phyloP scores from a whole-genome alignment of 73 alveolate species.

The Tetrahymena thermophila region DNA sequence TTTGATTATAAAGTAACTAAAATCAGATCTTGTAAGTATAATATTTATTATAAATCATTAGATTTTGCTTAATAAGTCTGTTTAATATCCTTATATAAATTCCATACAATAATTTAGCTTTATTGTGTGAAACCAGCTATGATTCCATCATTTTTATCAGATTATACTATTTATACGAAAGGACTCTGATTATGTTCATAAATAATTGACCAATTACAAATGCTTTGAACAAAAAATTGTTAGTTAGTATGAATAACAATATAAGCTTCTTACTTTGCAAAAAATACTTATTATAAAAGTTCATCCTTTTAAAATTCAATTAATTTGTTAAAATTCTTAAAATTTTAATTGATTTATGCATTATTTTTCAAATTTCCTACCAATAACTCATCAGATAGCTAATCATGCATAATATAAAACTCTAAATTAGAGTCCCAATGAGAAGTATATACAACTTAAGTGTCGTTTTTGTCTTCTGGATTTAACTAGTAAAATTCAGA shows the following conservation, averaged over 20 bases:
- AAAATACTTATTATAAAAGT: background rate
- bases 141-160: background rate
- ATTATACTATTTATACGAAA: too few relatives aligned
- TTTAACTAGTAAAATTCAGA: background rate
- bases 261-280: background rate
- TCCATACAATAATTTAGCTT: background rate
- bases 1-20: background rate
- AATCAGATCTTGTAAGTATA: background rate
- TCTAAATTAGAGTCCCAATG: background rate
- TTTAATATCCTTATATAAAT: too few relatives aligned
- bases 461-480: background rate
- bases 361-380: background rate
- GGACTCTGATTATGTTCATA: background rate
- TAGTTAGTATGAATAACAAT: background rate
- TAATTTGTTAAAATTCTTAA: too few relatives aligned
- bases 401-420: too few relatives aligned
- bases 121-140: background rate
- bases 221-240: too few relatives aligned
- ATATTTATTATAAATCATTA: too few relatives aligned
- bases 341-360: background rate
- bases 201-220: background rate
- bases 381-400: background rate
- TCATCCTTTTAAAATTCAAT: background rate
- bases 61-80: background rate
- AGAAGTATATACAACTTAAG: background rate